Evolutionary conservation across 176 grass and related monocot species (phyloP).

Genomic region (Aegilops umbellulata): DNA sequence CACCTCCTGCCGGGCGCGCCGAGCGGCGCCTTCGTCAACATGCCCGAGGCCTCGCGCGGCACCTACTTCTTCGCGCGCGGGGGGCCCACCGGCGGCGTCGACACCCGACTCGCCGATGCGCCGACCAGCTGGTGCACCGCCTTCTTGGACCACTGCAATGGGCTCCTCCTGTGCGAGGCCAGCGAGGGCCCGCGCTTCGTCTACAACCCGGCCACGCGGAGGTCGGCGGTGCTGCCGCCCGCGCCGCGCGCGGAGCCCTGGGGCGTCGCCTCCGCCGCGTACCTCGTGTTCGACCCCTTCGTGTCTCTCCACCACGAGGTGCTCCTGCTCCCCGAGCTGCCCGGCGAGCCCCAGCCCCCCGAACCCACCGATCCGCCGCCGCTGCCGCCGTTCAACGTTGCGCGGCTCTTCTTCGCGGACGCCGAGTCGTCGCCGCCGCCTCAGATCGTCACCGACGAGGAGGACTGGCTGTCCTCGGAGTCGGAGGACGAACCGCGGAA

Average conservation of each 20-base stretch:
- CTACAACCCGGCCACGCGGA: neutral
- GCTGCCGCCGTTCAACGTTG: neutral
- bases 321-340: neutral
- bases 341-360: neutral
- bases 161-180: neutral
- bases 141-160: neutral
- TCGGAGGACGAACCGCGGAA: neutral
- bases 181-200: neutral
- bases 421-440: neutral
- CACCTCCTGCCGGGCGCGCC: neutral
- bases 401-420: neutral
- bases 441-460: neutral
- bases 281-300: neutral
- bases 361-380: neutral
- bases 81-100: neutral
- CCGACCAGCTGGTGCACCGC: neutral
- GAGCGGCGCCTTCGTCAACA: neutral
- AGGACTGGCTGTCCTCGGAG: neutral
- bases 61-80: slow-evolving; percentile 1
- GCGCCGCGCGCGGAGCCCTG: neutral
- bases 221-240: neutral
- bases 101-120: neutral
- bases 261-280: neutral
- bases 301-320: neutral
- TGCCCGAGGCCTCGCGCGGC: neutral